These are phyloP conservation scores for Tolypocladium ovalisporum DNA, from an alignment of 2,329 filamentous ascomycete genomes.

Conservation along the genomic window DNA sequence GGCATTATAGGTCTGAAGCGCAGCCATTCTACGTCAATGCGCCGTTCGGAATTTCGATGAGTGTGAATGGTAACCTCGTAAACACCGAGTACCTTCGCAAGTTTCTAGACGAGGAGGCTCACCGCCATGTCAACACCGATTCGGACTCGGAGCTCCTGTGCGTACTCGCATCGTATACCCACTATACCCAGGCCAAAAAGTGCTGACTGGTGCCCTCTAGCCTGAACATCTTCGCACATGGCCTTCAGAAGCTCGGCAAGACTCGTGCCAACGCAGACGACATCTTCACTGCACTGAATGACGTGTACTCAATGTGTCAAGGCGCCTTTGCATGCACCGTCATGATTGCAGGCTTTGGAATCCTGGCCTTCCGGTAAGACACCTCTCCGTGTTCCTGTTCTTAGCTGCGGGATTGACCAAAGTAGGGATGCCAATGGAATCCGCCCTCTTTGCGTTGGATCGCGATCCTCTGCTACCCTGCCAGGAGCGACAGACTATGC, in stretches of 20 bases:
- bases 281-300: slow-evolving; percentile 59
- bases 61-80: slow-evolving; percentile 72
- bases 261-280: slow-evolving; percentile 69
- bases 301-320: slow-evolving; percentile 62
- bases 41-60: too few species aligned
- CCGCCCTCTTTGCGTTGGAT: slow-evolving; percentile 70
- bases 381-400: too few species aligned
- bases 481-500: slow-evolving; percentile 69
- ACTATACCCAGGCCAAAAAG: too few species aligned
- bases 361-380: slow-evolving; percentile 57
- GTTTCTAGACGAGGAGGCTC: slow-evolving; percentile 67
- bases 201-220: too few species aligned
- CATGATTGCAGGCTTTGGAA: slow-evolving; percentile 72
- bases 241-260: slow-evolving; percentile 71
- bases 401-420: too few species aligned
- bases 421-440: slow-evolving; percentile 43
- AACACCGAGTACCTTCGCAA: slow-evolving; percentile 58
- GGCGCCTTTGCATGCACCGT: slow-evolving; percentile 73
- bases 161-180: too few species aligned
- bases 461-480: slow-evolving; percentile 52
- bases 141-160: slow-evolving; percentile 60
- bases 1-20: too few species aligned
- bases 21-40: too few species aligned
- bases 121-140: slow-evolving; percentile 82
- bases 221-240: slow-evolving; percentile 78